phyloP scores from a whole-genome alignment of 164 flowering plant species.

The Vitis cinerea region DNA sequence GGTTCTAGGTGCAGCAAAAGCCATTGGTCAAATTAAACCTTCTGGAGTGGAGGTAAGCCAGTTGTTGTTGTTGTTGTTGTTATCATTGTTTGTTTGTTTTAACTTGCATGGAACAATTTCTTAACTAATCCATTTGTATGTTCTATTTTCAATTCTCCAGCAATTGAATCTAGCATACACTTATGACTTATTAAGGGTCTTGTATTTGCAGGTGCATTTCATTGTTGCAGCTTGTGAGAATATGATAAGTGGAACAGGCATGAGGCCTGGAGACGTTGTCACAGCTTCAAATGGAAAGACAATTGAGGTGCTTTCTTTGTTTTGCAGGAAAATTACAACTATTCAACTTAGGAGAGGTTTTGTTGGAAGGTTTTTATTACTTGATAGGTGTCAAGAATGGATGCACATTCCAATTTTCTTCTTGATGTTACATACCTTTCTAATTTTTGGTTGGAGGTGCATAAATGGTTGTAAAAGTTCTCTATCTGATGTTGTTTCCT shows the following conservation, averaged over 20 bases:
- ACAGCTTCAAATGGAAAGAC: constrained; percentile 97
- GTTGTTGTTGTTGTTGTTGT: not conserved
- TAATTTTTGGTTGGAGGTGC: no score
- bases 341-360: not conserved
- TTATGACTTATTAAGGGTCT: not conserved
- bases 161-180: not conserved
- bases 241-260: constrained; percentile 96
- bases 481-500: no score
- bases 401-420: no score
- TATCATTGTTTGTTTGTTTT: not conserved
- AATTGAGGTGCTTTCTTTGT: constrained; percentile 64
- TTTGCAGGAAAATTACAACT: not conserved
- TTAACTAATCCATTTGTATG: not conserved
- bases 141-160: not conserved
- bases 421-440: no score
- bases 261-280: constrained; percentile 90
- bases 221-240: constrained; percentile 96
- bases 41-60: constrained; percentile 80
- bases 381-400: no score
- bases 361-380: no score
- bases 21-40: constrained; percentile 92
- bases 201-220: constrained; percentile 44
- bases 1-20: constrained; percentile 94
- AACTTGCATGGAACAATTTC: not conserved
- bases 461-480: no score